Evolutionary conservation across 345 rosid species (phyloP).

Genomic region (Linum lewisii): DNA sequence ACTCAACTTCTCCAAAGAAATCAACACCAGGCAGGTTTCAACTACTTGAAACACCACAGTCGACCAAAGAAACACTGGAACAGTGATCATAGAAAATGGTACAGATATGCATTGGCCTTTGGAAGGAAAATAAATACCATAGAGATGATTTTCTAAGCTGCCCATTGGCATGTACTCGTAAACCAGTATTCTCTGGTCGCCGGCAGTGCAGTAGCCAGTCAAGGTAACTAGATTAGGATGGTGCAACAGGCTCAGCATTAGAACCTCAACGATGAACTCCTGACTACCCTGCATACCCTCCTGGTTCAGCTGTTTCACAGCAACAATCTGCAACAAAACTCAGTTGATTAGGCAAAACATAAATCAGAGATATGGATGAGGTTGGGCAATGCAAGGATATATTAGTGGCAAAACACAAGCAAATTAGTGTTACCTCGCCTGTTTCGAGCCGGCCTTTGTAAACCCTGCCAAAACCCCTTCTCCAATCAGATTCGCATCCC

Average conservation of each 20-base stretch:
- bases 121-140: conserved; percentile 29
- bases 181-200: conserved; percentile 92
- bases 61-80: not conserved
- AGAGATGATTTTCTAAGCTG: conserved; percentile 92
- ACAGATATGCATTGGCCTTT: too few species aligned
- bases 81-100: not conserved
- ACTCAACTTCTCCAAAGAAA: not conserved
- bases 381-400: not conserved
- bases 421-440: not conserved
- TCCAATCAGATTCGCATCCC: not conserved
- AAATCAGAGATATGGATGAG: too few species aligned
- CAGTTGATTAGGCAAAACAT: not conserved
- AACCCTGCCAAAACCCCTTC: not conserved
- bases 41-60: not conserved
- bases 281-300: conserved; percentile 85
- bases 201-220: conserved; percentile 86
- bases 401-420: too few species aligned
- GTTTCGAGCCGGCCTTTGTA: not conserved
- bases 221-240: conserved; percentile 80
- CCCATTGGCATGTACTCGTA: conserved; percentile 95
- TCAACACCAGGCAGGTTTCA: too few species aligned
- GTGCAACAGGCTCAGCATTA: conserved; percentile 88
- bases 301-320: conserved; percentile 79
- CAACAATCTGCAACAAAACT: conserved; percentile 57
- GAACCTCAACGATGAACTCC: conserved; percentile 94